phyloP scores from a whole-genome alignment of 1,139 yeast genomes.

The Debaryomyces subglobosus region DNA sequence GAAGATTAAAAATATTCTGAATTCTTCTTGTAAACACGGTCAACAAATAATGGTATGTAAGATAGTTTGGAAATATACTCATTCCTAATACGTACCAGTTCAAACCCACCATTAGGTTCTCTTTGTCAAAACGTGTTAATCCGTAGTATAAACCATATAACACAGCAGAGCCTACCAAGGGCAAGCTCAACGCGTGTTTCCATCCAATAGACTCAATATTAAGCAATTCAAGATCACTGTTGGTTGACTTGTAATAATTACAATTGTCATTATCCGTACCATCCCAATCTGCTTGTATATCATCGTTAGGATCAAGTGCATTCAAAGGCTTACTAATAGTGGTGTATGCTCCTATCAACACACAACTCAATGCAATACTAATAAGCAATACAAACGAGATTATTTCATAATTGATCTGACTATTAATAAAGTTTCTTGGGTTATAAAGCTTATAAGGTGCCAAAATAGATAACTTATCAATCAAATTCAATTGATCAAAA shows the following conservation, averaged over 20 bases:
- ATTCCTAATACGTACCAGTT: constrained; percentile 33
- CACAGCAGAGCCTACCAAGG: constrained; percentile 40
- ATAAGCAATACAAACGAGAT: constrained; percentile 13
- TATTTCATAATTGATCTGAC: constrained; percentile 7
- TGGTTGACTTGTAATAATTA: constrained; percentile 19
- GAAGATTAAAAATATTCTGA: constrained; percentile 16
- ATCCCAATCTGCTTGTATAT: constrained; percentile 41
- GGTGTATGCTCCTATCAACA: constrained; percentile 42
- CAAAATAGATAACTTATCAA: constrained; percentile 17
- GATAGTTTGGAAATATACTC: constrained; percentile 27
- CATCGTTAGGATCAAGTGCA: constrained; percentile 43
- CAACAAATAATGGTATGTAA: constrained; percentile 22
- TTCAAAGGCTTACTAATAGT: constrained; percentile 47
- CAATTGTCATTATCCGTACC: constrained; percentile 47
- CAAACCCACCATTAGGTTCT: constrained; percentile 29
- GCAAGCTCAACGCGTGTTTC: constrained; percentile 38
- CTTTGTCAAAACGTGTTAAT: constrained; percentile 30
- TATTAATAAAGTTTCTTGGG: constrained; percentile 1
- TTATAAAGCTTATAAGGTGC: constrained; percentile 13
- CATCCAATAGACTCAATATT: constrained; percentile 15
- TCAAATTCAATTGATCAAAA: constrained; percentile 2
- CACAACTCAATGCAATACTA: constrained; percentile 30
- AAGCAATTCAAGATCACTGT: constrained; percentile 19
- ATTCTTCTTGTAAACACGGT: constrained; percentile 24
- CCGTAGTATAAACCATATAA: constrained; percentile 40